Base-by-base conservation (phyloP, 2,329 filamentous ascomycete genomes). In the Ilyonectria mors-panacis region DNA sequence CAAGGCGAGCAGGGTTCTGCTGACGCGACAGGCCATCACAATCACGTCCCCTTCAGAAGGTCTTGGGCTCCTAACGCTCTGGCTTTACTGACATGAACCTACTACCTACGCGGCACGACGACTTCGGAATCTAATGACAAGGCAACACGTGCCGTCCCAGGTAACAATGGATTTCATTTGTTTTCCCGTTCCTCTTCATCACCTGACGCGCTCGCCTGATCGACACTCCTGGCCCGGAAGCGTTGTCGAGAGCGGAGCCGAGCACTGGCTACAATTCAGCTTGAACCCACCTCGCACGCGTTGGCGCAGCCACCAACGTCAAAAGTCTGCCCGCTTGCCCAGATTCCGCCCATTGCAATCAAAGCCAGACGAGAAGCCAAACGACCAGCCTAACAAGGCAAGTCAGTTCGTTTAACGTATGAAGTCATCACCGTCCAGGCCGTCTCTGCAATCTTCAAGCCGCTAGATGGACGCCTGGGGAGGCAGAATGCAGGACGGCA, bases 251-350 rank as follows among this genome's bases (percentile, higher is more conserved):
- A 48, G 45, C 53, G 53, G 45, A 57, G 44, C 53, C 33, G 12
- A 26, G 13, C 42, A 30, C 56, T 6, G 23, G 21, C 17, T 30
- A 47, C 42, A 39, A 28, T 23, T 47, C 51, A 56, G 51, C 51
- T 50, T 13, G 51, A 54, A 42, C 19, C 59, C 59, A 42, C 59
- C 51, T 26, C 9, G 4, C 26, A 47, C 28, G 26, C 47, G 42
- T 50, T 50, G 50, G 63, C 50, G 63, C 42, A 55, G 63, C 62
- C 62, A 48, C 56, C 42, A 26, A 30, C 56, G 21, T 48, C 50
- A 55, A 26, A 55, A 39, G 26, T 48, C 28, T 45, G 28, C 26
- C 55, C 21, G 23, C 39, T 10, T 26, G 28, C 15, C 39, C n/a
- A 35, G 50, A 65, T 56, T 28, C 56, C 42, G 55, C 13, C 8